phyloP scores from a whole-genome alignment of 805 yeast species.

The Dipodascopsis uninucleata region DNA sequence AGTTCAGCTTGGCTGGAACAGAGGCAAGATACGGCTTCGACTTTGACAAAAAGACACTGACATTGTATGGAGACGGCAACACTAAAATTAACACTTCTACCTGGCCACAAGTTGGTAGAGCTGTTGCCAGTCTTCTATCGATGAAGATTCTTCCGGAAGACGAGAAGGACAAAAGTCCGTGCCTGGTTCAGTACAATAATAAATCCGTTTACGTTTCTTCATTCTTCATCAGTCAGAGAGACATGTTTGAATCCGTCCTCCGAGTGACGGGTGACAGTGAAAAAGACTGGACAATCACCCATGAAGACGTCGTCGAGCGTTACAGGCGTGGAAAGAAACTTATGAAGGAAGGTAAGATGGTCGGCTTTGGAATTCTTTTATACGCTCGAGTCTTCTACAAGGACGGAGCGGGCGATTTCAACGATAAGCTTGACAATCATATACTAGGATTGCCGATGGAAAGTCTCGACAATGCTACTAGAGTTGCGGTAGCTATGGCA shows the following conservation, averaged over 20 bases:
- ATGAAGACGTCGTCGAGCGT: conserved; percentile 1
- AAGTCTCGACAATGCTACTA: conserved; percentile 11
- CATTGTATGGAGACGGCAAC: conserved; percentile 7
- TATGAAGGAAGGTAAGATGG: conserved; percentile 2
- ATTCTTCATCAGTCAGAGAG: conserved; percentile 6
- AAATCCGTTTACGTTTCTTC: conserved; percentile 2
- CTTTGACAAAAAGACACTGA: conserved; percentile 1
- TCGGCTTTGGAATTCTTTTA: conserved; percentile 4
- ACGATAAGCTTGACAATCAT: conserved; percentile 2
- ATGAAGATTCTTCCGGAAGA: conserved; percentile 2
- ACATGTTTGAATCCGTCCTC: conserved; percentile 5
- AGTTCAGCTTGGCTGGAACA: conserved; percentile 1
- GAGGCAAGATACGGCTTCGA: conserved; percentile 1
- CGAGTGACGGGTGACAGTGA: conserved; percentile 5
- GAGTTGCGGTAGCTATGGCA: conserved; percentile 9
- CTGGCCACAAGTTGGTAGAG: conserved; percentile 2
- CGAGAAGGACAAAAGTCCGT: conserved; percentile 5
- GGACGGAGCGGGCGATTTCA: conserved; percentile 9
- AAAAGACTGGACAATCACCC: conserved; percentile 6
- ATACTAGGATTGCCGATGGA: conserved; percentile 12
- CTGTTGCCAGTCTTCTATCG: conserved; percentile 7
- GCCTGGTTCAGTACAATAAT: background rate
- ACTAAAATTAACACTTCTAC: conserved; percentile 4
- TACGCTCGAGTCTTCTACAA: conserved; percentile 8
- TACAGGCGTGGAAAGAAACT: background rate